A percentile compares a stretch with the other conserved stretches of the same genome.
Evolutionary conservation across 805 yeast genomes (phyloP).

Genomic region (Candida sonorensis): DNA sequence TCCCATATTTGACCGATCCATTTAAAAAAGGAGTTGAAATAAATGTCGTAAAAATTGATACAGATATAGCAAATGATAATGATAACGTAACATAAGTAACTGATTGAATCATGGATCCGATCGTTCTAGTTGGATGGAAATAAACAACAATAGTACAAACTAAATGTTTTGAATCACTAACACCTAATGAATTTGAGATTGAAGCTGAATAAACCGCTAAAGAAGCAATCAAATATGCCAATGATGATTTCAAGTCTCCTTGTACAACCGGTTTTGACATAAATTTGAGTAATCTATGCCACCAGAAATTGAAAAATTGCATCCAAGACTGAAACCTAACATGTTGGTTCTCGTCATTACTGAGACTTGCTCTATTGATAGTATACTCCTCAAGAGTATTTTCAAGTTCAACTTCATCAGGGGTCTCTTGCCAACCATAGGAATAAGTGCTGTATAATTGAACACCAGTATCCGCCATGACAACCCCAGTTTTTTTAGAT

Average conservation of each 20-base stretch:
- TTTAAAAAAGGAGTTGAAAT: constrained; percentile 35
- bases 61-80: constrained; percentile 43
- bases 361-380: no score
- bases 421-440: constrained; percentile 20
- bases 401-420: constrained; percentile 14
- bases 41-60: constrained; percentile 48
- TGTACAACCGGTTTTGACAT: constrained; percentile 3
- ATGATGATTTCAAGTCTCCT: constrained; percentile 53
- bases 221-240: constrained; percentile 72
- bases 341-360: no score
- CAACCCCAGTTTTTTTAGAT: constrained; percentile 30
- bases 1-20: no score
- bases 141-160: constrained; percentile 80
- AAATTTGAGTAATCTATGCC: background rate
- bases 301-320: background rate
- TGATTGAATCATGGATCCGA: constrained; percentile 77
- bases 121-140: constrained; percentile 74
- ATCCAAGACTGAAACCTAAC: no score
- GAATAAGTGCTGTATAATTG: constrained; percentile 24
- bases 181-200: constrained; percentile 47
- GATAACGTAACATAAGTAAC: constrained; percentile 52
- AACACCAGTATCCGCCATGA: constrained; percentile 39
- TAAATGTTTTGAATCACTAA: constrained; percentile 69
- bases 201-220: constrained; percentile 57
- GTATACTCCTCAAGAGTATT: constrained; percentile 2